phyloP scores from a whole-genome alignment of 306 rosid genomes.

The Vicia faba region DNA sequence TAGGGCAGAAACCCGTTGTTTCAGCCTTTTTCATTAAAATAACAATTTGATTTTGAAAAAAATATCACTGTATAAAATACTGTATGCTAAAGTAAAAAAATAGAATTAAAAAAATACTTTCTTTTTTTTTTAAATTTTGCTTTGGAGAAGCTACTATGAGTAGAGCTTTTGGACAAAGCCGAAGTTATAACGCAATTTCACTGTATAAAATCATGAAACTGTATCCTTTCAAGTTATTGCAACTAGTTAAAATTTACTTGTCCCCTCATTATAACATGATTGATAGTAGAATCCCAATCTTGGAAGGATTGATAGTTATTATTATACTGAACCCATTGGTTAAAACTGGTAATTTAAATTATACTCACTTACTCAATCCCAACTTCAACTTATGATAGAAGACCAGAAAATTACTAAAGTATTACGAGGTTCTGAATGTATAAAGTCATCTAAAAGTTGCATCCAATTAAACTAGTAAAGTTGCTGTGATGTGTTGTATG shows the following conservation, averaged over 20 bases:
- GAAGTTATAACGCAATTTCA: constrained; percentile 14
- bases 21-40: background rate
- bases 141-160: background rate
- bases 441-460: constrained; percentile 2
- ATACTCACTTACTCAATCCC: background rate
- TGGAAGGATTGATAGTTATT: background rate
- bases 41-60: background rate
- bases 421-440: constrained; percentile 12
- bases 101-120: background rate
- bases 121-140: background rate
- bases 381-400: constrained; percentile 6
- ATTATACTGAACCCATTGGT: constrained; percentile 9
- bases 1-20: background rate
- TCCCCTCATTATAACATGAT: background rate
- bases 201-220: constrained; percentile 6
- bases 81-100: background rate
- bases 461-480: constrained; percentile 11
- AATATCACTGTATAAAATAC: background rate
- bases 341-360: constrained; percentile 1
- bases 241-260: background rate
- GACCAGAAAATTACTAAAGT: constrained; percentile 5
- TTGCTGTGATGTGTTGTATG: background rate
- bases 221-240: background rate
- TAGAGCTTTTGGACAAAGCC: constrained; percentile 5
- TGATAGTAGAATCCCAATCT: constrained; percentile 1